phyloP scores from a whole-genome alignment of 352 stramenopile species.

The Blastocystis sp. region DNA sequence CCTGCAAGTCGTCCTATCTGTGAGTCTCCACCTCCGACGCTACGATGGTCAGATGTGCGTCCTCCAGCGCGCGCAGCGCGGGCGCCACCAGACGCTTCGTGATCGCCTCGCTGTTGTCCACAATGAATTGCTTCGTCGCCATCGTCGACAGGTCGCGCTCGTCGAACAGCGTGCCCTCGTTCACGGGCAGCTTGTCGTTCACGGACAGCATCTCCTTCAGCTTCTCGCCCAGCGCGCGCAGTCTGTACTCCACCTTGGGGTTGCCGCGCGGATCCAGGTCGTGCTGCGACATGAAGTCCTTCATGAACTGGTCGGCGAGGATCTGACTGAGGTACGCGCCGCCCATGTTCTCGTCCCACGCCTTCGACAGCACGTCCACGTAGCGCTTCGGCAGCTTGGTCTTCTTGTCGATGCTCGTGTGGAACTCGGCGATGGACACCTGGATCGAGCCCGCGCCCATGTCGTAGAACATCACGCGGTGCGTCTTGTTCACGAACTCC shows the following conservation, averaged over 20 bases:
- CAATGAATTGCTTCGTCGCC: slow-evolving; percentile 88
- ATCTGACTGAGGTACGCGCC: slow-evolving; percentile 88
- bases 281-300: slow-evolving; percentile 90
- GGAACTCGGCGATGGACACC: slow-evolving; percentile 72
- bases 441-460: slow-evolving; percentile 85
- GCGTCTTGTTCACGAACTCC: slow-evolving; percentile 83
- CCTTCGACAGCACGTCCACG: slow-evolving; percentile 89
- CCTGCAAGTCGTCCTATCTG: slow-evolving; percentile 85
- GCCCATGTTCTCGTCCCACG: slow-evolving; percentile 90
- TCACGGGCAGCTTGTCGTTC: slow-evolving; percentile 93
- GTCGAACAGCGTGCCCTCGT: slow-evolving; percentile 90
- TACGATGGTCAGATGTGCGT: slow-evolving; percentile 83
- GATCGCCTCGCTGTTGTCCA: slow-evolving; percentile 86
- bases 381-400: slow-evolving; percentile 73
- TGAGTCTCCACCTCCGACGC: neutral
- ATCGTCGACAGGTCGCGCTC: slow-evolving; percentile 89
- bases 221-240: slow-evolving; percentile 92
- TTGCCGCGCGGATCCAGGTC: slow-evolving; percentile 86
- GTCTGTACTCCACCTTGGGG: slow-evolving; percentile 89
- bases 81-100: slow-evolving; percentile 85
- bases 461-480: slow-evolving; percentile 95
- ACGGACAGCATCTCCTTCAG: slow-evolving; percentile 94
- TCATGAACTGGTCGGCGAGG: slow-evolving; percentile 89
- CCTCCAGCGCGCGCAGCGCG: slow-evolving; percentile 84
- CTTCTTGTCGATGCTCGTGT: slow-evolving; percentile 74